Evolutionary conservation across 2,329 filamentous ascomycete genomes (phyloP).

Genomic region (Xylariaceae sp.): DNA sequence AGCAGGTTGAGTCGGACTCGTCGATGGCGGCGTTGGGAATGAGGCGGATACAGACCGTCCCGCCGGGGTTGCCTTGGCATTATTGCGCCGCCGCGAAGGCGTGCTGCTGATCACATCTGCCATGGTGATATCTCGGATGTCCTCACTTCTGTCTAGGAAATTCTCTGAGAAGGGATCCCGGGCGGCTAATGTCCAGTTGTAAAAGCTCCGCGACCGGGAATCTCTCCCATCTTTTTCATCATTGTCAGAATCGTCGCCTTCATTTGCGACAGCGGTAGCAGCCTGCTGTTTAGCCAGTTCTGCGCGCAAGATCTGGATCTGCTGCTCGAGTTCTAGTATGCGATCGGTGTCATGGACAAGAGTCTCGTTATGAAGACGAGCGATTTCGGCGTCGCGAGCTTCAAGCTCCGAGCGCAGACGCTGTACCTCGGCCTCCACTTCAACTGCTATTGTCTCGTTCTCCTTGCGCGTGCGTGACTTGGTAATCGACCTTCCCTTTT

Average conservation of each 20-base stretch:
- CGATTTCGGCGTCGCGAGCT: conserved; percentile 48
- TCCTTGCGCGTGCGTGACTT: conserved; percentile 35
- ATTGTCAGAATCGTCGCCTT: not conserved
- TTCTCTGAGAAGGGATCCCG: conserved; percentile 43
- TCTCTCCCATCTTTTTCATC: not conserved
- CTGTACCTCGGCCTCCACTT: conserved; percentile 40
- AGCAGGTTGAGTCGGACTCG: conserved; percentile 36
- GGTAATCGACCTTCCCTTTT: conserved; percentile 36
- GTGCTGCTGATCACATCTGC: conserved; percentile 49
- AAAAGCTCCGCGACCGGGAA: conserved; percentile 21
- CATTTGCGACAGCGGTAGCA: conserved; percentile 3
- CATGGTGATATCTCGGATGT: conserved; percentile 47
- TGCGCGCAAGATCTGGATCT: conserved; percentile 32
- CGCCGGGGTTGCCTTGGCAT: not conserved
- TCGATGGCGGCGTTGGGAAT: conserved; percentile 52
- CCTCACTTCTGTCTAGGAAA: conserved; percentile 34
- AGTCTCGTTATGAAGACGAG: conserved; percentile 46
- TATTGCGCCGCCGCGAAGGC: conserved; percentile 34
- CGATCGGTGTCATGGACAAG: conserved; percentile 39
- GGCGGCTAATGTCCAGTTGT: conserved; percentile 48
- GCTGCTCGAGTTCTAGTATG: conserved; percentile 34
- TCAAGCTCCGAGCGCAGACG: conserved; percentile 45
- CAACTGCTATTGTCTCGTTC: conserved; percentile 29
- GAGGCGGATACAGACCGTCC: conserved; percentile 29
- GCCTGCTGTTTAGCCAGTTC: conserved; percentile 25